Conservation (phyloP, 805 yeast species). For the Zygosaccharomyces bailii region DNA sequence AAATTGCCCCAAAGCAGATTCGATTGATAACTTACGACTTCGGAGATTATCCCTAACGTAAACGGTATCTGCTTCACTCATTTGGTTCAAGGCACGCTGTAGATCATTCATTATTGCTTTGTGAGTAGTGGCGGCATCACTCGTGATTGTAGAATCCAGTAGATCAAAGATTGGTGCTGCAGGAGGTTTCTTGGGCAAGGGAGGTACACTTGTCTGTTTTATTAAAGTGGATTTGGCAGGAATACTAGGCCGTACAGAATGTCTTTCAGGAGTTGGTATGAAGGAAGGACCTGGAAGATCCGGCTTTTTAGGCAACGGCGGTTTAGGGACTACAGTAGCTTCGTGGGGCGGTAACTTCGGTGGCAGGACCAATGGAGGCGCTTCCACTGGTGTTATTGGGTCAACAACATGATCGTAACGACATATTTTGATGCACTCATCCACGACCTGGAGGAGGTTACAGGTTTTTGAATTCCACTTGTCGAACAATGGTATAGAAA, state of each 20-base stretch:
- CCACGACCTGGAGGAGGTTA: constrained; percentile 16
- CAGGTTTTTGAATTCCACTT: constrained; percentile 46
- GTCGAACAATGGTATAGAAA: constrained; percentile 66
- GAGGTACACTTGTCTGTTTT: constrained; percentile 36
- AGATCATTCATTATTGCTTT: constrained; percentile 17
- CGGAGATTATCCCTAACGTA: constrained; percentile 10
- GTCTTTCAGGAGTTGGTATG: background rate
- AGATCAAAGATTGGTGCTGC: constrained; percentile 8
- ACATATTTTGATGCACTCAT: constrained; percentile 12
- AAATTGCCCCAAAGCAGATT: constrained; percentile 38
- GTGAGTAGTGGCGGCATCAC: constrained; percentile 14
- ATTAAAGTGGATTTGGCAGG: no score
- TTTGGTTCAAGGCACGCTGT: constrained; percentile 13
- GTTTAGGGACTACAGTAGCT: constrained; percentile 13
- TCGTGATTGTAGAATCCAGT: constrained; percentile 10
- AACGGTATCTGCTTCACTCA: constrained; percentile 14
- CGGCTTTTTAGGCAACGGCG: constrained; percentile 15
- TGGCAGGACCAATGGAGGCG: constrained; percentile 2
- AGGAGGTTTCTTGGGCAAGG: constrained; percentile 12
- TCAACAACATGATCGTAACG: constrained; percentile 4
- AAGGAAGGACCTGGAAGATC: background rate
- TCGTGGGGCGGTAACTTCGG: constrained; percentile 17
- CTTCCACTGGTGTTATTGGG: background rate
- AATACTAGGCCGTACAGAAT: background rate
- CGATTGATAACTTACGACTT: constrained; percentile 22